Evolutionary conservation across 202 grass and related monocot species (phyloP).

Genomic region (Schoenoplectus triqueter): DNA sequence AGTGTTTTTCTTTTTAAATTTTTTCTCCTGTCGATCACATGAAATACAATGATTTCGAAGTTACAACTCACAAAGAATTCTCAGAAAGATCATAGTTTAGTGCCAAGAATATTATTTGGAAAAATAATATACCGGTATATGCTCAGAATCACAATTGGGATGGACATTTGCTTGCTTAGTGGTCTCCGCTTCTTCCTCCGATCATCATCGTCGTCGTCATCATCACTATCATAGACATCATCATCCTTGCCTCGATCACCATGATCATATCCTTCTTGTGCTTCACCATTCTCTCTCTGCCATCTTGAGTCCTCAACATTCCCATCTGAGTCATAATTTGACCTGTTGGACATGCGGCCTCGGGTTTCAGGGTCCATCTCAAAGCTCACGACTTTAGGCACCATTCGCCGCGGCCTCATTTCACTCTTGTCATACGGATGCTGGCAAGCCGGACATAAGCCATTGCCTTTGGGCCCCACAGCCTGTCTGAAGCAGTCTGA

Average conservation of each 20-base stretch:
- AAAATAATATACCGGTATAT: slow-evolving; percentile 33
- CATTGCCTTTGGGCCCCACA: not conserved
- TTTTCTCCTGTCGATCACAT: not conserved
- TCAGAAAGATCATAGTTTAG: not conserved
- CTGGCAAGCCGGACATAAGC: slow-evolving; percentile 35
- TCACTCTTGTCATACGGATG: slow-evolving; percentile 28
- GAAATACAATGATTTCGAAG: too few species aligned
- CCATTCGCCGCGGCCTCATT: slow-evolving; percentile 32
- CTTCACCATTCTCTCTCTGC: slow-evolving; percentile 33
- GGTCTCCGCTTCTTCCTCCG: slow-evolving; percentile 5
- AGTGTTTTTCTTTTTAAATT: not conserved
- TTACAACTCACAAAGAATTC: not conserved
- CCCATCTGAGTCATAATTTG: slow-evolving; percentile 20
- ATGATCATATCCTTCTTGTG: slow-evolving; percentile 17
- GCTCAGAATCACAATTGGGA: slow-evolving; percentile 33
- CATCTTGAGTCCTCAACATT: slow-evolving; percentile 20
- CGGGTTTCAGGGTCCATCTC: slow-evolving; percentile 24
- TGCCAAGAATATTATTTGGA: not conserved
- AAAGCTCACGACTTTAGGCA: slow-evolving; percentile 31
- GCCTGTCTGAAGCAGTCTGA: slow-evolving; percentile 31
- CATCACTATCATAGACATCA: slow-evolving; percentile 19
- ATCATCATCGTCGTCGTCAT: not conserved
- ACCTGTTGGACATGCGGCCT: slow-evolving; percentile 21
- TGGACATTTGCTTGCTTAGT: slow-evolving; percentile 1
- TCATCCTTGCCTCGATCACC: not conserved